Conservation (phyloP, 345 rosid species). For the Eucalyptus paniculata region DNA sequence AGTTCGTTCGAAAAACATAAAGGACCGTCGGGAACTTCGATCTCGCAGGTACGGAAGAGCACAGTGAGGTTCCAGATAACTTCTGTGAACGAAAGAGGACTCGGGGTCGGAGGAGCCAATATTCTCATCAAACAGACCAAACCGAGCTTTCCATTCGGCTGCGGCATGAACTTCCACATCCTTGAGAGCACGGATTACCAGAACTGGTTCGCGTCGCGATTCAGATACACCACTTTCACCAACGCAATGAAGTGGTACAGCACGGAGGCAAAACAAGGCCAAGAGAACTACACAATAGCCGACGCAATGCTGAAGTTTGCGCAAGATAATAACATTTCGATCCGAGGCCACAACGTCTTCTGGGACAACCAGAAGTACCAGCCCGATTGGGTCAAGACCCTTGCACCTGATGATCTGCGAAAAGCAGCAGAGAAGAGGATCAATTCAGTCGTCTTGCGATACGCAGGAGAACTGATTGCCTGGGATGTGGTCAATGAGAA, state of each 20-base stretch:
- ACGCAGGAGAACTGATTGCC: slow-evolving; percentile 48
- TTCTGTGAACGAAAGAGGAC: slow-evolving; percentile 15
- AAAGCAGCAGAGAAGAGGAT: slow-evolving; percentile 34
- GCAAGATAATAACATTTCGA: slow-evolving; percentile 22
- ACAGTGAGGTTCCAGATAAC: slow-evolving; percentile 42
- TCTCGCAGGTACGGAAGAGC: slow-evolving; percentile 43
- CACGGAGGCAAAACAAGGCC: slow-evolving; percentile 42
- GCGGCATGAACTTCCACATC: slow-evolving; percentile 57
- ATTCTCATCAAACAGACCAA: slow-evolving; percentile 32
- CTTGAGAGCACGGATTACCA: slow-evolving; percentile 37
- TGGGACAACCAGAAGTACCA: slow-evolving; percentile 63
- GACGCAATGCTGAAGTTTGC: slow-evolving; percentile 55
- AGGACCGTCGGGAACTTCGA: neutral
- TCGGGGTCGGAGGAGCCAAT: slow-evolving; percentile 27
- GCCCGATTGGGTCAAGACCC: slow-evolving; percentile 50
- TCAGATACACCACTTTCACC: slow-evolving; percentile 56
- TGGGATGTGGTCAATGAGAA: slow-evolving; percentile 92
- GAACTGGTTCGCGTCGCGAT: slow-evolving; percentile 64
- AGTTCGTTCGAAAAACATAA: neutral
- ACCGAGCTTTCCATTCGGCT: slow-evolving; percentile 53
- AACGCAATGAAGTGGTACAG: slow-evolving; percentile 88
- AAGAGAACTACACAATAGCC: slow-evolving; percentile 49
- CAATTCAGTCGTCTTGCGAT: slow-evolving; percentile 50
- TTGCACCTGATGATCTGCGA: slow-evolving; percentile 18
- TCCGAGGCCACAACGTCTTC: slow-evolving; percentile 69